Evolutionary conservation across 1,284 basidiomycete species (phyloP).

Genomic region (Fomitopsis pinicola): DNA sequence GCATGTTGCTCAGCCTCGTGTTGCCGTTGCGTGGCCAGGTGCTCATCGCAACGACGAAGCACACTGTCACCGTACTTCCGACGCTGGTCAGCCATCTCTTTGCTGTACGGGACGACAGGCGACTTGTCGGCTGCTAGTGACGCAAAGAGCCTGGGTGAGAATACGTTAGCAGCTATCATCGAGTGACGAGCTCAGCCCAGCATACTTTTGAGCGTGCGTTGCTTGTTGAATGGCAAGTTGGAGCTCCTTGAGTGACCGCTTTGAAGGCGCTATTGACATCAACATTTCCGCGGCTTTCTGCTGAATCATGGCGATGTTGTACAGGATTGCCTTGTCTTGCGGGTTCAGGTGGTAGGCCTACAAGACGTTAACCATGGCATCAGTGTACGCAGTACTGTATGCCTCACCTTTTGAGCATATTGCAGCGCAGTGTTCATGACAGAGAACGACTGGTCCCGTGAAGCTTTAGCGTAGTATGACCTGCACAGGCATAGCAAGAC

Average conservation of each 20-base stretch:
- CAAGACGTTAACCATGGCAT: neutral
- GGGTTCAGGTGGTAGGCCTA: constrained; percentile 82
- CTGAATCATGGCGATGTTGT: constrained; percentile 96
- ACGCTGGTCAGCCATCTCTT: constrained; percentile 85
- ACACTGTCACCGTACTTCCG: constrained; percentile 85
- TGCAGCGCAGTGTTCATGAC: constrained; percentile 78
- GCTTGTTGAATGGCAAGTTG: constrained; percentile 77
- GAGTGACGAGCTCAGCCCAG: constrained; percentile 5
- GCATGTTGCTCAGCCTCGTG: constrained; percentile 74
- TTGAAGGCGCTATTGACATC: constrained; percentile 65
- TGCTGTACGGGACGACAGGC: constrained; percentile 73
- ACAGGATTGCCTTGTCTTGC: constrained; percentile 82
- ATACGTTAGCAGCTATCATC: neutral
- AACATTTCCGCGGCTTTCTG: constrained; percentile 92
- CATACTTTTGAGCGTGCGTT: constrained; percentile 83
- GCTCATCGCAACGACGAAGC: constrained; percentile 75
- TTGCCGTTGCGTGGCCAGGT: constrained; percentile 67
- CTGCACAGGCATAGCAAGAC: constrained; percentile 82
- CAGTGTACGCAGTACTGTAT: no score
- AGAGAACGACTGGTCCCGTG: constrained; percentile 76
- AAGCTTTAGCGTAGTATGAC: constrained; percentile 90
- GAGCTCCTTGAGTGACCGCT: constrained; percentile 78
- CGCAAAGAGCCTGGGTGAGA: constrained; percentile 64
- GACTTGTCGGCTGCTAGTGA: constrained; percentile 74
- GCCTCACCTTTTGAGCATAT: constrained; percentile 70